Base-by-base conservation (phyloP, 441 rosid genomes). In the Sinapis alba region DNA sequence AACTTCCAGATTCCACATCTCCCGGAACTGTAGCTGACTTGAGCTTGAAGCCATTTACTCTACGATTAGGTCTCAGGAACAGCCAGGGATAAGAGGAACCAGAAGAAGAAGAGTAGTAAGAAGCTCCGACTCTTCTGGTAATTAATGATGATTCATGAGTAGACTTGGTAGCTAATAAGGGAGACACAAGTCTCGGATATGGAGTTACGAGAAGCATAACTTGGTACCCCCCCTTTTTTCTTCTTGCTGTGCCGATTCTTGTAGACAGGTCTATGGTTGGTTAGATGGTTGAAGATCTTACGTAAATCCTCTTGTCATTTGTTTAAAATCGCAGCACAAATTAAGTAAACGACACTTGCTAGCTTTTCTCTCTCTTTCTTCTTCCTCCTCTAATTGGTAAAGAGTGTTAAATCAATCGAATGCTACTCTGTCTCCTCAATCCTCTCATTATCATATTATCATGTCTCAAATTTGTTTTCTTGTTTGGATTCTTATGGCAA, bases 1-100 rank as follows among this genome's bases (percentile, higher is more conserved):
- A 6, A 59, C 76, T 71, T 56, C 75, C 71, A 16, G 86, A 65
- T 36, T 28, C 50, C 13, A 23, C 36, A 11, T 63, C 73, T 56
- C 77, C 88, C 0, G 92, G 89, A 63, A 41, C 84, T 9, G 83
- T 77, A 24, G 82, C 66, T 51, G 86, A 71, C 84, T 69, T 83
- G 79, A 76, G 75, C 82, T 79, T 84, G n/a, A 75, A 78, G 34
- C 77, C 63, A 59, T 61, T 51, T 23, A 2, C 53, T 26, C 79
- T 72, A 47, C 51, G 32, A 45, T 76, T 73, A 28, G 64, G 78
- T 30, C 68, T 74, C 54, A 45, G 60, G 47, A 32, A 47, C 59
- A 53, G 51, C 43, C 73, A 75, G 3, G 19, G 45, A 60, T 16
- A 7, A 19, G 10, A 38, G 27, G 21, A n/a, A 19, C 47, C 24